Evolutionary conservation across 805 yeast genomes (phyloP).

Genomic region (Yamadazyma insecticola): DNA sequence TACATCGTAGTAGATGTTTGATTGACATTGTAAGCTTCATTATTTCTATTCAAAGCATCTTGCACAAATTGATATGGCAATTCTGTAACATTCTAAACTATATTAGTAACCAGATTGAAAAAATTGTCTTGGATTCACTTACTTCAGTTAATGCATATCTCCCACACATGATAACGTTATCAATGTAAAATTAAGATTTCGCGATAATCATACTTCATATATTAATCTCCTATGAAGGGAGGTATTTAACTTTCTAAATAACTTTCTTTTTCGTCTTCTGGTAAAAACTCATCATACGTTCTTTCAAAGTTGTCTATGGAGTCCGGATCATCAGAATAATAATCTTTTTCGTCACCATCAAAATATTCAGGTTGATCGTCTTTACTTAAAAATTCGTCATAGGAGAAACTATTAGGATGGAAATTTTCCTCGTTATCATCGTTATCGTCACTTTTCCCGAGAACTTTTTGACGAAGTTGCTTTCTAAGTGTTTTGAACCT

Average conservation of each 20-base stretch:
- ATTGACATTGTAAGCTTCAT: too few species aligned
- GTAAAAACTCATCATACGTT: slow-evolving; percentile 31
- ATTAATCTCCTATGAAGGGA: too few species aligned
- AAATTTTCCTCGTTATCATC: slow-evolving; percentile 4
- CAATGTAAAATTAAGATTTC: too few species aligned
- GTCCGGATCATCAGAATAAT: slow-evolving; percentile 31
- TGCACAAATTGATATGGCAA: too few species aligned
- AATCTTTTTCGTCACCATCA: slow-evolving; percentile 26
- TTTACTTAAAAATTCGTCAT: slow-evolving; percentile 30
- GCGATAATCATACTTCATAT: background rate
- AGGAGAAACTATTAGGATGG: slow-evolving; percentile 10
- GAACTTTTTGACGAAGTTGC: slow-evolving; percentile 6
- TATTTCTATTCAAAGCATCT: too few species aligned
- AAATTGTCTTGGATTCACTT: too few species aligned
- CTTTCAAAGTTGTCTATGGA: slow-evolving; percentile 27
- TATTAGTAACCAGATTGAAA: too few species aligned
- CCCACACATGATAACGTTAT: too few species aligned
- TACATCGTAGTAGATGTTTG: too few species aligned
- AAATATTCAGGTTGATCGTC: slow-evolving; percentile 38
- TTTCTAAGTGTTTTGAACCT: slow-evolving; percentile 13
- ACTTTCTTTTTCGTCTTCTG: too few species aligned
- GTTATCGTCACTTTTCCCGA: background rate
- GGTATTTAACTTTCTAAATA: too few species aligned
- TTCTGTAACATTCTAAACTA: too few species aligned
- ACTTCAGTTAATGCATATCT: slow-evolving; percentile 48